phyloP scores from a whole-genome alignment of 2,329 filamentous ascomycete species.

The Paraconiothyrium brasiliense region DNA sequence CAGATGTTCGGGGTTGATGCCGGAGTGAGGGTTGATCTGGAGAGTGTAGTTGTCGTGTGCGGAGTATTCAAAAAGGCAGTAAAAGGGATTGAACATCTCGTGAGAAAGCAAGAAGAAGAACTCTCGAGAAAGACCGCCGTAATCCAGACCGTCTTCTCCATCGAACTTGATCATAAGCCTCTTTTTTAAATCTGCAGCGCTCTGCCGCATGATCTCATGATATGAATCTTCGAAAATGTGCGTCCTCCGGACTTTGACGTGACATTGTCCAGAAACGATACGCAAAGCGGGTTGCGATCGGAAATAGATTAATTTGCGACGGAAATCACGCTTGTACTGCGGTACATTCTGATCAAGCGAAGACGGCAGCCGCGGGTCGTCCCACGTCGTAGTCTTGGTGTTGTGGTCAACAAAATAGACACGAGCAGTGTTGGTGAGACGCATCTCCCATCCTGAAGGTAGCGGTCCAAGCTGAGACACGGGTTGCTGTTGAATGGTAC shows the following conservation, averaged over 20 bases:
- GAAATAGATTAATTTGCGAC: constrained; percentile 98
- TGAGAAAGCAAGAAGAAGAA: constrained; percentile 99
- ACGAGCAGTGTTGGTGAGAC: constrained; percentile 94
- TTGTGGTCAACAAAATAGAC: constrained; percentile 99
- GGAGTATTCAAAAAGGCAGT: constrained; percentile 99
- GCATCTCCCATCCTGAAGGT: constrained; percentile 99
- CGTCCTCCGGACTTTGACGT: constrained; percentile 95
- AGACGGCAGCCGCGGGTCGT: constrained; percentile 92
- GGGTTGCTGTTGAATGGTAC: constrained; percentile 94
- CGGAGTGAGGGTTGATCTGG: constrained; percentile 98
- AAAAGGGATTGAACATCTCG: constrained; percentile 99
- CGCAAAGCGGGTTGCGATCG: constrained; percentile 95
- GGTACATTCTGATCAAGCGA: constrained; percentile 98
- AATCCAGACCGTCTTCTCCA: constrained; percentile 96
- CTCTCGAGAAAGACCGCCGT: constrained; percentile 93
- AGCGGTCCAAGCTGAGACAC: constrained; percentile 95
- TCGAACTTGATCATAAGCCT: constrained; percentile 99
- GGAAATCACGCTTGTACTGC: constrained; percentile 99
- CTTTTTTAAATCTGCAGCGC: constrained; percentile 95
- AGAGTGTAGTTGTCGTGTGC: constrained; percentile 99
- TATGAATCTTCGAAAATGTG: constrained; percentile 99
- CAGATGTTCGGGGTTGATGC: constrained; percentile 98
- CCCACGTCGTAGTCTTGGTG: constrained; percentile 99
- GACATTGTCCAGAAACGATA: constrained; percentile 94
- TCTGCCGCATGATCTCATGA: constrained; percentile 97